Evolutionary conservation across 257 asterid species (phyloP).

Genomic region (Solanum habrochaites): DNA sequence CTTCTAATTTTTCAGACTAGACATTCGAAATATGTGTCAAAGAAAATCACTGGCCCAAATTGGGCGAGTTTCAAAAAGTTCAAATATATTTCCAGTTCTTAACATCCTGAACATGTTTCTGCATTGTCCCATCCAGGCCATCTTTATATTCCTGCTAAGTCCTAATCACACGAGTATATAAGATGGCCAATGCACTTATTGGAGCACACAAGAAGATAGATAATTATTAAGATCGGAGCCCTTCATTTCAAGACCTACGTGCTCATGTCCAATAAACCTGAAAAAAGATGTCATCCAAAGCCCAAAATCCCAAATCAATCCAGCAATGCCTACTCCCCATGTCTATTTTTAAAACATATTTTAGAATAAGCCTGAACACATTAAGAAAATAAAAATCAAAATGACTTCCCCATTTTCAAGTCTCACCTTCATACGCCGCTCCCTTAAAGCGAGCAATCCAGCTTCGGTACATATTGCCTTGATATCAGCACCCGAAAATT

Average conservation of each 20-base stretch:
- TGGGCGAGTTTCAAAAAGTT: not conserved
- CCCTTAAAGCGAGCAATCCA: slow-evolving; percentile 86
- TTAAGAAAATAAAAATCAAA: not conserved
- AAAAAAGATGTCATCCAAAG: not conserved
- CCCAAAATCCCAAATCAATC: not conserved
- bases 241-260: not conserved
- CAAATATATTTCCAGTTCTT: not conserved
- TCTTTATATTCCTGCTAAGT: not conserved
- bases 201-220: not conserved
- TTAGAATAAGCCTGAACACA: not conserved
- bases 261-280: not conserved
- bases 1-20: not conserved
- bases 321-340: not conserved
- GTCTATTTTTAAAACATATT: not conserved
- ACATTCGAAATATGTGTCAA: not conserved
- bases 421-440: slow-evolving; percentile 89
- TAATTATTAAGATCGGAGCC: not conserved
- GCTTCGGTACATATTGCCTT: slow-evolving; percentile 97
- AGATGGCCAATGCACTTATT: not conserved
- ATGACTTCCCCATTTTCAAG: not conserved
- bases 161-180: not conserved
- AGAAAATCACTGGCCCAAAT: not conserved
- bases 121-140: not conserved
- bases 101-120: not conserved
- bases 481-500: slow-evolving; percentile 94